Percentiles rank a stretch among this genome's conserved stretches.
phyloP scores from a whole-genome alignment of 129 eudicot species.

The Flaveria brownii region DNA sequence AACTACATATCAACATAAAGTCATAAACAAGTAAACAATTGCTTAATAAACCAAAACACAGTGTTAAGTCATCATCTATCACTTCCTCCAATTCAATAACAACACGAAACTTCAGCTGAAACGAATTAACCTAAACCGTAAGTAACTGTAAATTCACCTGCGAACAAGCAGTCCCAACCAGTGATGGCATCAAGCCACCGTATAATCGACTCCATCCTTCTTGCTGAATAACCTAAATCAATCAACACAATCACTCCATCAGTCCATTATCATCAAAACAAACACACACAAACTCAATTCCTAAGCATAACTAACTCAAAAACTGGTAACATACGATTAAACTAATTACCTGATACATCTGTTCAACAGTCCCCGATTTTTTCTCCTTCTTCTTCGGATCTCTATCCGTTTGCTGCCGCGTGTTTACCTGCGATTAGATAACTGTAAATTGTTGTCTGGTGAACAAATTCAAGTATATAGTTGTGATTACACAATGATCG shows the following conservation, averaged over 20 bases:
- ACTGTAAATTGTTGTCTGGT: background rate
- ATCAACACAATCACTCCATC: slow-evolving; percentile 24
- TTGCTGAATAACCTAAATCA: slow-evolving; percentile 67
- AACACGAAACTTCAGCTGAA: background rate
- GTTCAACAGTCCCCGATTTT: slow-evolving; percentile 64
- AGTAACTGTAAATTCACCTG: slow-evolving; percentile 55
- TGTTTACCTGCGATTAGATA: slow-evolving; percentile 59
- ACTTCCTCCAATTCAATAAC: slow-evolving; percentile 21
- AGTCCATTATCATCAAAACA: background rate
- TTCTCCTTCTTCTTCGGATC: slow-evolving; percentile 61
- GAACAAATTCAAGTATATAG: slow-evolving; percentile 5
- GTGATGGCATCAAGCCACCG: slow-evolving; percentile 79
- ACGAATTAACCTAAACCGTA: background rate
- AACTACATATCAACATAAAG: no score
- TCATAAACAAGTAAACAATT: background rate
- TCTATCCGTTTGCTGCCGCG: slow-evolving; percentile 94
- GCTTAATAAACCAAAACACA: background rate
- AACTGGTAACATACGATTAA: background rate
- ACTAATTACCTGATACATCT: slow-evolving; percentile 63
- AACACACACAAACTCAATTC: background rate
- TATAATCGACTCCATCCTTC: slow-evolving; percentile 92
- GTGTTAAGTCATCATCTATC: background rate
- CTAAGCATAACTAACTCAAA: background rate
- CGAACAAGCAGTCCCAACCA: slow-evolving; percentile 89
- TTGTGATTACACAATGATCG: background rate